Conservation (phyloP, 169 alveolate genomes). For the Cryptosporidium parvum region DNA sequence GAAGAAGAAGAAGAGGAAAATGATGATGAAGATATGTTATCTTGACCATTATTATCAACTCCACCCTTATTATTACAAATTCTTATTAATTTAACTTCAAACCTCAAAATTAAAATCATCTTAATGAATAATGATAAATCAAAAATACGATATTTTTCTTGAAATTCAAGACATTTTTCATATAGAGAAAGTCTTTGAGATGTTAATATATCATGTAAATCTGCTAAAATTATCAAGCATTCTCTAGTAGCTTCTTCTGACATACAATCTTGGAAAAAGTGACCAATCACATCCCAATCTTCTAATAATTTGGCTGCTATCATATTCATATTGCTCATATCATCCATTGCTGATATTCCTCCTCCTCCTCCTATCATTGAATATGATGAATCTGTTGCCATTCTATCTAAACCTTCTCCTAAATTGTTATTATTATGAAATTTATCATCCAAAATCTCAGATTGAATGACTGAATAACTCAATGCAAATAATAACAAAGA, state of each 20-base stretch:
- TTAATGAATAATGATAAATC: conserved; percentile 22
- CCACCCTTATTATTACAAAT: background rate
- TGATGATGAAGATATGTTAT: background rate
- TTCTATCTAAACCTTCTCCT: background rate
- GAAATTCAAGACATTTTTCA: conserved; percentile 62
- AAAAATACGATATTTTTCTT: conserved; percentile 60
- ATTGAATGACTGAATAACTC: conserved; percentile 10
- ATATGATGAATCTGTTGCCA: background rate
- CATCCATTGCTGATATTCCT: background rate
- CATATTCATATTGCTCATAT: conserved; percentile 9
- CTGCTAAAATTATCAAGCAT: conserved; percentile 64
- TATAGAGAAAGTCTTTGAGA: conserved; percentile 35
- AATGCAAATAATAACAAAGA: conserved; percentile 36
- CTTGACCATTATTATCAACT: background rate
- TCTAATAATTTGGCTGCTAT: conserved; percentile 55
- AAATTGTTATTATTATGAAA: background rate
- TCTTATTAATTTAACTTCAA: background rate
- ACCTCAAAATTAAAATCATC: conserved; percentile 5
- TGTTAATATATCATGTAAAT: conserved; percentile 53
- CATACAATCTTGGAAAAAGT: conserved; percentile 68
- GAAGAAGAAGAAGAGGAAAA: background rate
- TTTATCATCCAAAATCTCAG: background rate
- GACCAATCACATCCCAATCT: conserved; percentile 73
- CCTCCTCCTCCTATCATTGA: conserved; percentile 6
- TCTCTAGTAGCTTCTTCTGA: conserved; percentile 62